Evolutionary conservation across 257 asterid genomes (phyloP).

Genomic region (Forsythia suspensa): DNA sequence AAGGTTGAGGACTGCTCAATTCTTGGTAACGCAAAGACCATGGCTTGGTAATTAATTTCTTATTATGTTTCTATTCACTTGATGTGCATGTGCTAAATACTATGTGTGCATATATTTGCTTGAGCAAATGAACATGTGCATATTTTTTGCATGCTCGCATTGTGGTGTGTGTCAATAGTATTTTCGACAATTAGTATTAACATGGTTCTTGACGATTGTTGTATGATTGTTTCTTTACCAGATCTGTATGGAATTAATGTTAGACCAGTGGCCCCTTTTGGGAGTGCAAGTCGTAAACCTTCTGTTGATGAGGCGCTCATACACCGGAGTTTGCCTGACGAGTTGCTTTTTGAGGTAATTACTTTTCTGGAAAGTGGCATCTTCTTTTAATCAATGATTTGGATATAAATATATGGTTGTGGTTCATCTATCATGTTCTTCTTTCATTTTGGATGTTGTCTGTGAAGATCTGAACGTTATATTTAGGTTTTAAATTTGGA

Average conservation of each 20-base stretch:
- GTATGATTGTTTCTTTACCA: constrained; percentile 25
- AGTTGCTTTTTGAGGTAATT: constrained; percentile 82
- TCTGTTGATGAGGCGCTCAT: constrained; percentile 66
- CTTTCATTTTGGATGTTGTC: background rate
- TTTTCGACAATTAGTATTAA: background rate
- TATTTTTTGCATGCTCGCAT: background rate
- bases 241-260: constrained; percentile 93
- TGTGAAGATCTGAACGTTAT: background rate
- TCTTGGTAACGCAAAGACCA: constrained; percentile 77
- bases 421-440: background rate
- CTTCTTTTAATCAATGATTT: constrained; percentile 9
- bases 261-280: constrained; percentile 80
- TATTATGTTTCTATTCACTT: background rate
- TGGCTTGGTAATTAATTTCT: constrained; percentile 73
- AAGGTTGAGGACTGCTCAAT: constrained; percentile 68
- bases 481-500: background rate
- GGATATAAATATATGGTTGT: background rate
- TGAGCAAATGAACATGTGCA: background rate
- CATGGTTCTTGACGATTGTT: background rate
- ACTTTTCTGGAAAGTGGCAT: background rate
- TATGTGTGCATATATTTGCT: background rate
- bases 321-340: constrained; percentile 84
- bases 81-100: background rate
- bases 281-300: constrained; percentile 61
- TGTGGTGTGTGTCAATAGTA: background rate